Conservation (phyloP, 2,329 filamentous ascomycete genomes). For the Taxawa tesnikishii region DNA sequence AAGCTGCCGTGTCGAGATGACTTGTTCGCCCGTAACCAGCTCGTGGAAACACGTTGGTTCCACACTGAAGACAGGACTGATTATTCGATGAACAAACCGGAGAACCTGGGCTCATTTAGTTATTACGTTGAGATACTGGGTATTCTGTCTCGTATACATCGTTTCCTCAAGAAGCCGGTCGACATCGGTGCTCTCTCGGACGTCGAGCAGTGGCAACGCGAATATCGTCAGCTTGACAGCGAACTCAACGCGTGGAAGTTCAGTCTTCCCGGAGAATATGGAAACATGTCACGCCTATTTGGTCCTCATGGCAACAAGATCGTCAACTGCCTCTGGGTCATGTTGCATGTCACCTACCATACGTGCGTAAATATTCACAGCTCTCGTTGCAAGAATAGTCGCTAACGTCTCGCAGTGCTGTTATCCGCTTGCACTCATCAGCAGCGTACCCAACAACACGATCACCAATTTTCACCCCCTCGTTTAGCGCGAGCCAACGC, state of each 20-base stretch:
- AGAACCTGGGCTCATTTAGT: conserved; percentile 77
- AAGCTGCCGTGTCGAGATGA: conserved; percentile 80
- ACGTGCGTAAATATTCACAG: conserved; percentile 47
- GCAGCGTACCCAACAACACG: conserved; percentile 84
- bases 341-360: conserved; percentile 83
- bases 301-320: conserved; percentile 50
- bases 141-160: conserved; percentile 76
- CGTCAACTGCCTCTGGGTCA: conserved; percentile 74
- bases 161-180: conserved; percentile 78
- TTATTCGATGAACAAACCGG: conserved; percentile 50
- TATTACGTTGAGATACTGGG: conserved; percentile 86
- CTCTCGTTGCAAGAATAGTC: background rate
- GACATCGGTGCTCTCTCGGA: conserved; percentile 76
- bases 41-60: conserved; percentile 79
- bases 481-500: conserved; percentile 71
- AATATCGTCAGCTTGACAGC: conserved; percentile 74
- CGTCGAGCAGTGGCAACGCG: conserved; percentile 79
- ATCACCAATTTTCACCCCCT: conserved; percentile 80
- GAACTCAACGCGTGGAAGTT: conserved; percentile 75
- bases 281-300: conserved; percentile 71
- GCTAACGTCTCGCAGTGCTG: conserved; percentile 39
- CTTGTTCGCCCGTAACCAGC: conserved; percentile 69
- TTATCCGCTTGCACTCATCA: conserved; percentile 83
- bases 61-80: conserved; percentile 28
- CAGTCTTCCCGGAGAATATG: conserved; percentile 68